A percentile compares a stretch with the other conserved stretches of the same genome.
phyloP scores from a whole-genome alignment of 1,139 yeast species.

The Nadsonia commutata region DNA sequence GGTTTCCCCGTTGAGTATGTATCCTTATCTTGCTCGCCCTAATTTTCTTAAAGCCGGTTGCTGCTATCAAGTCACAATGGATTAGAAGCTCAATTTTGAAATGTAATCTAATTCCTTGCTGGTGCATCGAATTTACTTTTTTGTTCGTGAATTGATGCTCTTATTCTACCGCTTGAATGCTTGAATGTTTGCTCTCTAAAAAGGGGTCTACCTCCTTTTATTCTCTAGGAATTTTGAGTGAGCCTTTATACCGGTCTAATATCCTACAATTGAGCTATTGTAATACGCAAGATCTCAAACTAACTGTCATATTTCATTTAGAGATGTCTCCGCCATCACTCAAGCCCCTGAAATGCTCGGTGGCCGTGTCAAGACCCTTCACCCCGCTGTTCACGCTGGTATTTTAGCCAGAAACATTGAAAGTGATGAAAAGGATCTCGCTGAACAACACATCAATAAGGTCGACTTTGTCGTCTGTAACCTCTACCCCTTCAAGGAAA shows the following conservation, averaged over 20 bases:
- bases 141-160: too few relatives aligned
- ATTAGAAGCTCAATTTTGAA: too few relatives aligned
- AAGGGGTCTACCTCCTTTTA: too few relatives aligned
- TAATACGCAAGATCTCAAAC: background rate
- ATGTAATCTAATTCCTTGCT: too few relatives aligned
- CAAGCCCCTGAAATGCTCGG: constrained; percentile 99
- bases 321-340: constrained; percentile 81
- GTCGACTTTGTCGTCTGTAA: constrained; percentile 96
- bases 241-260: too few relatives aligned
- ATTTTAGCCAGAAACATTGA: constrained; percentile 87
- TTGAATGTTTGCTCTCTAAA: too few relatives aligned
- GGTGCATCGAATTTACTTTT: too few relatives aligned
- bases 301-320: constrained; percentile 3
- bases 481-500: constrained; percentile 95
- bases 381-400: constrained; percentile 98
- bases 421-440: constrained; percentile 76
- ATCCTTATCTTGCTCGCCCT: background rate
- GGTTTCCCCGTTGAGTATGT: constrained; percentile 79
- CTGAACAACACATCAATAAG: constrained; percentile 79
- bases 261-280: too few relatives aligned
- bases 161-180: too few relatives aligned
- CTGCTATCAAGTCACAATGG: background rate
- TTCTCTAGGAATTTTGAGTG: too few relatives aligned
- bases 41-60: background rate
- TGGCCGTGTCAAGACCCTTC: constrained; percentile 94